Base-by-base conservation (phyloP, 768 basidiomycete genomes). In the Pisolithus marmoratus region DNA sequence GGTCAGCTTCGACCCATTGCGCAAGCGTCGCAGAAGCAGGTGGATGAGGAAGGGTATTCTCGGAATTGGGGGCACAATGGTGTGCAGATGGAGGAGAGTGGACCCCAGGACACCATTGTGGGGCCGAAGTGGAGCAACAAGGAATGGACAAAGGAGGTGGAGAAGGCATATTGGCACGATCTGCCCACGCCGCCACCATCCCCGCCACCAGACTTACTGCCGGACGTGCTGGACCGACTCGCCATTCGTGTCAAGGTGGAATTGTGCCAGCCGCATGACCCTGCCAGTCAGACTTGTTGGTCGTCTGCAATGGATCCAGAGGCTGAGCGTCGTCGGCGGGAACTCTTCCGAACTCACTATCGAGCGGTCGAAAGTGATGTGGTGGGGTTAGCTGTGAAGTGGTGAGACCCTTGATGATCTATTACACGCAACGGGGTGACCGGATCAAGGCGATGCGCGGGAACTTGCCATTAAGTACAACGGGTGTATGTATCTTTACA, bases 341-440 rank as follows among this genome's bases (percentile, higher is more conserved):
- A 66, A 47, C 64, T 81, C 29, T 81, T 95, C 61, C 76, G 91
- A 65, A 95, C 94, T 2, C 71, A 80, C 62, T 95, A 93, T 64
- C 78, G 82, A 53, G 88, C 88, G 24, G 91, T 96, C 2, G 89
- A 89, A 68, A 90, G 84, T 69, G 90, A 93, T 59, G 82, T 90
- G 20, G 70, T 86, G 37, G 90, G 89, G 20, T 67, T 87, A 38
- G 81, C 83, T 7, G 87, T 89, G 5, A 83, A 86, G 56, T 88
- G 87, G 86, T 88, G 48, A 68, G 53, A 31, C n/a, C 31, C 22
- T 34, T 34, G 34, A 34, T 4, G 34, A n/a, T n/a, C n/a, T n/a
- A n/a, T 29, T 26, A 29, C 29, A 29, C 11, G 29, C 34, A 12
- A 34, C 34, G 14, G 34, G 14, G 14, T 34, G 34, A 34, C 2